Evolutionary conservation across 257 asterid genomes (phyloP).

Genomic region (Craterostigma plantagineum): DNA sequence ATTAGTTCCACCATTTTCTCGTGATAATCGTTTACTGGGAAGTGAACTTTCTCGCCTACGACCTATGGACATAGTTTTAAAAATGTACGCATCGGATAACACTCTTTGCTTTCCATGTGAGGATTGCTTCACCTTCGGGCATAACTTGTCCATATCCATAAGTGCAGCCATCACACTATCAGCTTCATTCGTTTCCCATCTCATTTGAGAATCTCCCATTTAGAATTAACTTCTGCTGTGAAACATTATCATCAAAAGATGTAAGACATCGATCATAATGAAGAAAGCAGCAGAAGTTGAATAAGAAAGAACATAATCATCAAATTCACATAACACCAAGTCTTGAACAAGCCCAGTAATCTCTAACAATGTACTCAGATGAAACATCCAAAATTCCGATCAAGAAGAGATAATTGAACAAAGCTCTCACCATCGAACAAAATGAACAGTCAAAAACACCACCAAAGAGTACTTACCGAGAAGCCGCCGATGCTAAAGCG

Average conservation of each 20-base stretch:
- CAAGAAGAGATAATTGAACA: no score
- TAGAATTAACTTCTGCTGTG: conserved; percentile 1
- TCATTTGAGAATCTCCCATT: conserved; percentile 18
- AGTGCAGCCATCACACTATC: conserved; percentile 45
- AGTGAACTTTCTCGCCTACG: conserved; percentile 25
- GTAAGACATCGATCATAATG: no score
- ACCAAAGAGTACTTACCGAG: neutral
- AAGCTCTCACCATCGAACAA: no score
- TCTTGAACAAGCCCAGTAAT: no score
- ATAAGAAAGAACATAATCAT: no score
- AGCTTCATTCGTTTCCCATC: conserved; percentile 21
- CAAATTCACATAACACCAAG: no score
- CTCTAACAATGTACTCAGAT: no score
- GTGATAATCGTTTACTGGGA: neutral
- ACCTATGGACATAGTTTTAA: conserved; percentile 35
- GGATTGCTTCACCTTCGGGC: conserved; percentile 18
- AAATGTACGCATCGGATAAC: conserved; percentile 43
- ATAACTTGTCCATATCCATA: conserved; percentile 37
- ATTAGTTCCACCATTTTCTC: neutral
- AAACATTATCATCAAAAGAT: no score
- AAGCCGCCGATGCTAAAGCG: neutral
- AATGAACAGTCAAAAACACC: conserved; percentile 1
- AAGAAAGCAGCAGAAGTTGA: no score
- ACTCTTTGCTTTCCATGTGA: conserved; percentile 17
- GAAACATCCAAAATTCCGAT: no score